Evolutionary conservation across 2,329 filamentous ascomycete genomes (phyloP), one percentile per base, ranked within the genome.

Genomic region (Nemania sp.): DNA sequence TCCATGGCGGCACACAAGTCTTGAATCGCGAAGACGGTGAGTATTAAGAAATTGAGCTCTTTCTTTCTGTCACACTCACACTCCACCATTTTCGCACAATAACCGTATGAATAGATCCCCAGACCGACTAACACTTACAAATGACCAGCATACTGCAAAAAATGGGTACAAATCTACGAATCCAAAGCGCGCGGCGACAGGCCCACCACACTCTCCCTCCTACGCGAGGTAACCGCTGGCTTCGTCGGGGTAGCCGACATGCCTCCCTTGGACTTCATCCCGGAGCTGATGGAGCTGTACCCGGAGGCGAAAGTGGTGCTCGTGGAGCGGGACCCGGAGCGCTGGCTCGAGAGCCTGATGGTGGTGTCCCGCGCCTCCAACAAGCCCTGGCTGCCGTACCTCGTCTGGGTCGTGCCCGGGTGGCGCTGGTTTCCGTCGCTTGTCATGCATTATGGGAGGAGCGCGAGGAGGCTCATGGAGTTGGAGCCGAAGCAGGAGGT

Each of bases 261-360:
- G 14, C 77, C 78, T 0, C 69, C 68, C 3, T 68, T 67, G 14
- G 66, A 72, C 44, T 72, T 79, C 22, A 65, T 77, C 15, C 68
- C 72, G 12, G 76, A 80, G 57, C 64, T 80, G 30, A 61, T 80
- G 53, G 70, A 75, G 49, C 57, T 79, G 7, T 80, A 79, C 54
- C 78, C 78, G 0, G 70, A 80, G 23, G 77, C 77, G 11, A 74
- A 74, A 49, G 76, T 80, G 3, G 72, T 81, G 15, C 70, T 72
- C 53, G 71, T 73, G 2, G 66, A 64, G 5, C 66, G 73, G 14
- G 70, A 75, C 46, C 68, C 66, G 3, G 65, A 67, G 12, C 63
- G 64, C 28, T 75, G 73, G 72, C 68, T 66, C 57, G 59, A 64
- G 52, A 73, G 70, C 50, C 49, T 64, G 34, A 56, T 56, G 49